Conservation (phyloP, 1,139 yeast genomes). For the Keqinozyma sinolaborantium region DNA sequence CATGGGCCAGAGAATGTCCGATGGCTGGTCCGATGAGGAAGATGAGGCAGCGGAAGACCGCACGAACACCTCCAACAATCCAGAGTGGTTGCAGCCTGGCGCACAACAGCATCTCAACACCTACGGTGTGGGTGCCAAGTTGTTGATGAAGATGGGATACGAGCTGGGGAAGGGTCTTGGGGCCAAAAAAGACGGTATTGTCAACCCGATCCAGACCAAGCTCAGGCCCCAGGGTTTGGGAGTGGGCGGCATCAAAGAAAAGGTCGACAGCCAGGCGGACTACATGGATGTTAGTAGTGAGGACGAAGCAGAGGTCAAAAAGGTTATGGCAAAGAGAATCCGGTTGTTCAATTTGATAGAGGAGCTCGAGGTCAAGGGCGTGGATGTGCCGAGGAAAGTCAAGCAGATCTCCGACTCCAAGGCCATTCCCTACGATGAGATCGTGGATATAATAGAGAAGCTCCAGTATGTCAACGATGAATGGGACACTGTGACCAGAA, state of each 20-base stretch:
- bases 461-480: conserved; percentile 13
- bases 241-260: conserved; percentile 55
- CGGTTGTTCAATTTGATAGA: conserved; percentile 23
- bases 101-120: conserved; percentile 6
- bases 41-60: not conserved
- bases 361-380: conserved; percentile 21
- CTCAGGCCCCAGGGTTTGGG: conserved; percentile 69
- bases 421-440: conserved; percentile 7
- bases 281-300: conserved; percentile 12
- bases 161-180: conserved; percentile 83
- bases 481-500: conserved; percentile 14
- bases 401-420: conserved; percentile 21
- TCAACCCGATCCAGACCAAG: conserved; percentile 71
- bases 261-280: conserved; percentile 9
- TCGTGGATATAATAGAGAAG: conserved; percentile 9
- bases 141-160: conserved; percentile 86
- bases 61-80: not conserved
- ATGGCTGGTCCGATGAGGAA: not conserved
- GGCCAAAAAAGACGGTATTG: conserved; percentile 62
- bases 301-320: conserved; percentile 11
- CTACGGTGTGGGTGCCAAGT: conserved; percentile 85
- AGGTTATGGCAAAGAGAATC: conserved; percentile 7
- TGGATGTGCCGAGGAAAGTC: conserved; percentile 23
- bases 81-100: not conserved
- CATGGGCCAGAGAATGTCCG: not conserved